A percentile compares a stretch with the other conserved stretches of the same genome.
Conservation (phyloP, 306 rosid species). For the Dalbergia cochinchinensis region DNA sequence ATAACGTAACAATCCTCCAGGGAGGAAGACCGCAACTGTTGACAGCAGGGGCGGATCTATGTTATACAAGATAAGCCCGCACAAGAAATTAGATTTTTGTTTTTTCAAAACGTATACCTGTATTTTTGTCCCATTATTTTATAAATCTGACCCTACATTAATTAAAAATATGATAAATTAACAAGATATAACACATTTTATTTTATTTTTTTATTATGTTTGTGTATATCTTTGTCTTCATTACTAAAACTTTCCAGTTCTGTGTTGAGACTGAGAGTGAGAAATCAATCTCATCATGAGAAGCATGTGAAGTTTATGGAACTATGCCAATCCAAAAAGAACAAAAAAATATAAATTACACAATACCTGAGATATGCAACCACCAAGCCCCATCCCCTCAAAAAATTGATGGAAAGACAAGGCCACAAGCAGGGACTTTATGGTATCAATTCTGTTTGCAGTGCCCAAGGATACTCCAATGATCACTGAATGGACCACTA, state of each 20-base stretch:
- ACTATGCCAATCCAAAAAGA: neutral
- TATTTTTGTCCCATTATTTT: too few relatives aligned
- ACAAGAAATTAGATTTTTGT: too few relatives aligned
- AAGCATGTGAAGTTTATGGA: neutral
- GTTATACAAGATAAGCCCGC: too few relatives aligned
- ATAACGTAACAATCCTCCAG: neutral
- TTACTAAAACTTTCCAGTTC: too few relatives aligned
- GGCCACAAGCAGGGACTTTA: conserved; percentile 75
- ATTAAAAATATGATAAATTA: too few relatives aligned
- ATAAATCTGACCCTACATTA: too few relatives aligned
- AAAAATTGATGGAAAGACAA: conserved; percentile 90
- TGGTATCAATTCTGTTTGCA: conserved; percentile 56
- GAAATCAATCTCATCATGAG: neutral
- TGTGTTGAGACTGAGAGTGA: neutral
- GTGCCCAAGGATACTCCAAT: conserved; percentile 81
- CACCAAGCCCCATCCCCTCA: conserved; percentile 94
- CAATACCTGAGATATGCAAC: conserved; percentile 84
- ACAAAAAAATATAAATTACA: neutral
- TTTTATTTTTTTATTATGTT: too few relatives aligned
- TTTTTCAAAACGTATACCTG: too few relatives aligned
- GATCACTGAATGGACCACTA: conserved; percentile 85
- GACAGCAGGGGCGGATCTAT: neutral
- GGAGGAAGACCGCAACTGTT: neutral
- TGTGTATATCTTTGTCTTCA: too few relatives aligned
- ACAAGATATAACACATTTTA: too few relatives aligned